Evolutionary conservation across 2,329 filamentous ascomycete species (phyloP), one percentile per base, ranked within the genome.

Genomic region (Corniculantispora saksenae): DNA sequence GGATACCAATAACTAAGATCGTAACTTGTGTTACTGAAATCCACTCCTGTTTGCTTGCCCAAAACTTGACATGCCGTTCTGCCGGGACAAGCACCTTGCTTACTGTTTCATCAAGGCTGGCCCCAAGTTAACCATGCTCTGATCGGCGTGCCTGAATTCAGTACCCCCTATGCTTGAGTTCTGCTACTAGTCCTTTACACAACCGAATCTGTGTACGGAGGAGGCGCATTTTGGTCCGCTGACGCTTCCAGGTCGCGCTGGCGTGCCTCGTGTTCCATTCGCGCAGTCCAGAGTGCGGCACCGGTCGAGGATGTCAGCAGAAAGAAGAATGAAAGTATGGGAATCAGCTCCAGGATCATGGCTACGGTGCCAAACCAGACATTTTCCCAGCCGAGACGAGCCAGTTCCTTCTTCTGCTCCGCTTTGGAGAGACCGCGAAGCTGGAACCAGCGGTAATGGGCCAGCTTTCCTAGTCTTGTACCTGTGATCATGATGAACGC

Each of bases 281-380:
- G 88, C 2, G 89, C 89, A 2, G 89, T 92, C 94, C 94, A 98
- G 43, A 98, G 80, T 1, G 93, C 94, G 51, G 92, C 90, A 2
- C 94, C 95, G 23, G 89, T 87, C 1, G 94, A 91, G 3, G 91
- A 93, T 0, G 94, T 97, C 69, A 99, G 80, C 47, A 98, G 83
- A 76, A 98, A 97, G 74, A 98, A 89, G 84, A 99, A 96, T n/a
- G 91, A 96, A 57, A 97, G 78, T 15, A 94, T 84, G 1, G 95
- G 95, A 10, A 97, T 84, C n/a, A 98, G 84, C 78, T 97, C 92
- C 32, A 98, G 78, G 8, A 93, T 76, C 80, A 97, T 87, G 58
- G 93, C 92, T 4, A 95, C 84, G 0, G 91, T 92, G 19, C 95
- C 95, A 73, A 98, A 97, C 92, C 92, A 97, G 17, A 93, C 89